phyloP scores from a whole-genome alignment of 2,329 filamentous ascomycete species.

The Leptodontidium sp. region DNA sequence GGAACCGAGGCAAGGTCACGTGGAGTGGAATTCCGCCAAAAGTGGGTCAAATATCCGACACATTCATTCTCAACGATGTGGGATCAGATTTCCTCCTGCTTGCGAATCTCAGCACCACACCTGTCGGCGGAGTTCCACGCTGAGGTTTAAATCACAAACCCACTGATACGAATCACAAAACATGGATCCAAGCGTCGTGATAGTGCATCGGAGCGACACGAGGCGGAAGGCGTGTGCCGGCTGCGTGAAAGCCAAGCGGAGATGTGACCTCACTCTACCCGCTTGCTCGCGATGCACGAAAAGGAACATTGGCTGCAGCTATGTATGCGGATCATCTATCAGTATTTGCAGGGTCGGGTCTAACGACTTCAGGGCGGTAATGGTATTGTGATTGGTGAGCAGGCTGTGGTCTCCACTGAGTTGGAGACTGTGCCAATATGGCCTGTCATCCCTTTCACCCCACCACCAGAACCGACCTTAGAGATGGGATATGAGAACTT shows the following conservation, averaged over 20 bases:
- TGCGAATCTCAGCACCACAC: too few species aligned
- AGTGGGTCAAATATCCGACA: conserved; percentile 3
- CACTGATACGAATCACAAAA: background rate
- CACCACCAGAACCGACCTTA: background rate
- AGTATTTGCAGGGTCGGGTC: background rate
- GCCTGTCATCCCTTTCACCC: background rate
- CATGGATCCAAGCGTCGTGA: conserved; percentile 7
- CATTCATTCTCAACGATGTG: background rate
- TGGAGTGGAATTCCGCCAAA: conserved; percentile 25
- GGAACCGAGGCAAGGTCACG: background rate
- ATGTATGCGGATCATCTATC: conserved; percentile 31
- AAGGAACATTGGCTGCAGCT: conserved; percentile 32
- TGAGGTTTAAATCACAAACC: background rate
- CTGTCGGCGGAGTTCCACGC: background rate
- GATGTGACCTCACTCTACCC: conserved; percentile 40
- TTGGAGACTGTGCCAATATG: background rate
- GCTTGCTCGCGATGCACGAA: conserved; percentile 35
- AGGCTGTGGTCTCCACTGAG: background rate
- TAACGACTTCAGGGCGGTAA: background rate
- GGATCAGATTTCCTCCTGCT: background rate
- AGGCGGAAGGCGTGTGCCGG: conserved; percentile 36
- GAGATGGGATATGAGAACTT: conserved; percentile 1
- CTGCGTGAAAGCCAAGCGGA: conserved; percentile 40
- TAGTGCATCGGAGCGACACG: conserved; percentile 24
- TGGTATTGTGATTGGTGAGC: background rate